phyloP scores from a whole-genome alignment of 2,329 filamentous ascomycete genomes.

The Aspergillus fructus region DNA sequence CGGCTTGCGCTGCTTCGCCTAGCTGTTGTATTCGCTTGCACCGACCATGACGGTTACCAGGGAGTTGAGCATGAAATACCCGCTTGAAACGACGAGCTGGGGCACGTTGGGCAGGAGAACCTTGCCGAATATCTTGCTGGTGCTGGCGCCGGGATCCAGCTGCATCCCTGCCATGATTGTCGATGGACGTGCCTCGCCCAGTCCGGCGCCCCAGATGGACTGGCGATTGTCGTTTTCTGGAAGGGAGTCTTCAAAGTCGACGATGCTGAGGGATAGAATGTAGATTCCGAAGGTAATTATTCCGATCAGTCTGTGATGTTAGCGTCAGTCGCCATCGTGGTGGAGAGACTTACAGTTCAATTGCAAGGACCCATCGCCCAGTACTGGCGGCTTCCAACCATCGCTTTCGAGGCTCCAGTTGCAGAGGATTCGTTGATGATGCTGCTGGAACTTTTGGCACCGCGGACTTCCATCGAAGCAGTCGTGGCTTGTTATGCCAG shows the following conservation, averaged over 20 bases:
- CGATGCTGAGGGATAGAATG: neutral
- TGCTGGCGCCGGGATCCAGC: no score
- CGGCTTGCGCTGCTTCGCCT: conserved; percentile 34
- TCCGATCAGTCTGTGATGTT: neutral
- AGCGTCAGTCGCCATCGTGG: neutral
- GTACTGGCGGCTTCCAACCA: conserved; percentile 9
- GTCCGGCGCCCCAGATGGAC: neutral
- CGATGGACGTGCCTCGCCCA: neutral
- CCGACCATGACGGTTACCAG: conserved; percentile 47
- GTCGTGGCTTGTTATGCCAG: neutral
- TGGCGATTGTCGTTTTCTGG: no score
- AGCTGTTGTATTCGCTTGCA: conserved; percentile 48
- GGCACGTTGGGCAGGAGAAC: conserved; percentile 32
- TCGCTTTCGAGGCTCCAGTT: neutral
- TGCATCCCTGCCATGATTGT: neutral
- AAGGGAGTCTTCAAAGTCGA: no score
- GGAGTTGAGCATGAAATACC: conserved; percentile 35
- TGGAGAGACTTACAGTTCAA: conserved; percentile 2
- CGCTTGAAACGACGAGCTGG: conserved; percentile 31
- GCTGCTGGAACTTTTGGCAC: neutral
- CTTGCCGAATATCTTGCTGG: neutral
- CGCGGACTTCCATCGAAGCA: neutral
- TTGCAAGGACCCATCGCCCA: conserved; percentile 1
- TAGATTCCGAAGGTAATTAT: neutral
- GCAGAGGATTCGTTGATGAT: neutral